Percentiles rank a stretch among this genome's conserved stretches.
These are phyloP conservation scores for Candida saitoana DNA, from an alignment of 805 yeast species.

Conservation along the genomic window DNA sequence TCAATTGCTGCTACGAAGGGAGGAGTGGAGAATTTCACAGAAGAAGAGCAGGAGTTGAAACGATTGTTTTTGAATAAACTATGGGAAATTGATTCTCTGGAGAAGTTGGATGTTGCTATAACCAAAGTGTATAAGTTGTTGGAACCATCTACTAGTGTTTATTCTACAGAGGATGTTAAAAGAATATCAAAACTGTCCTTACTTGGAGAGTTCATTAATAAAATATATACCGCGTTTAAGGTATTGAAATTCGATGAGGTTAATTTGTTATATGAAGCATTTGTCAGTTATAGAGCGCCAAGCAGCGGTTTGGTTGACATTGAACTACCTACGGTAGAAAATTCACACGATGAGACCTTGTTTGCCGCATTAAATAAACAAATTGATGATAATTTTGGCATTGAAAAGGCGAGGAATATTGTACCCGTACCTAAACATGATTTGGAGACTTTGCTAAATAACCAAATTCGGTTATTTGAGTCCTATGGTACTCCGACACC, in stretches of 20 bases:
- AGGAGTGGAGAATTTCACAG: slow-evolving; percentile 17
- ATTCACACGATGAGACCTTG: slow-evolving; percentile 12
- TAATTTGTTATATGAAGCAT: slow-evolving; percentile 27
- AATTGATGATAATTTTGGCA: slow-evolving; percentile 9
- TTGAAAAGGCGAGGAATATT: slow-evolving; percentile 3
- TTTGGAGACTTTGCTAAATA: slow-evolving; percentile 45
- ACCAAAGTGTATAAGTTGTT: slow-evolving; percentile 1
- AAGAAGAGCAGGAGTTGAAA: slow-evolving; percentile 12
- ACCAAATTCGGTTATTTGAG: slow-evolving; percentile 52
- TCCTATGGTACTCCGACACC: slow-evolving; percentile 50
- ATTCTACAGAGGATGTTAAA: slow-evolving; percentile 2
- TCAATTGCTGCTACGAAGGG: slow-evolving; percentile 6
- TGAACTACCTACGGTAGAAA: background rate
- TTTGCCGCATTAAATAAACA: slow-evolving; percentile 14
- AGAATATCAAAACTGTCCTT: slow-evolving; percentile 18
- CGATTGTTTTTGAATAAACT: slow-evolving; percentile 32
- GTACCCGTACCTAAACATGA: slow-evolving; percentile 49
- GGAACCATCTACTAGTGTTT: slow-evolving; percentile 1
- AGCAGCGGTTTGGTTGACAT: slow-evolving; percentile 7
- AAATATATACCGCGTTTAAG: slow-evolving; percentile 27
- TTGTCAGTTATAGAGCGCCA: slow-evolving; percentile 30
- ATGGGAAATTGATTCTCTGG: slow-evolving; percentile 49
- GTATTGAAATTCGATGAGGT: slow-evolving; percentile 37
- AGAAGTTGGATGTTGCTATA: slow-evolving; percentile 32
- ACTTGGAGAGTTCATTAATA: slow-evolving; percentile 31